Percentiles rank a stretch among this genome's conserved stretches.
Evolutionary conservation across 2,329 filamentous ascomycete genomes (phyloP).

Genomic region (Elsinoe fawcettii): DNA sequence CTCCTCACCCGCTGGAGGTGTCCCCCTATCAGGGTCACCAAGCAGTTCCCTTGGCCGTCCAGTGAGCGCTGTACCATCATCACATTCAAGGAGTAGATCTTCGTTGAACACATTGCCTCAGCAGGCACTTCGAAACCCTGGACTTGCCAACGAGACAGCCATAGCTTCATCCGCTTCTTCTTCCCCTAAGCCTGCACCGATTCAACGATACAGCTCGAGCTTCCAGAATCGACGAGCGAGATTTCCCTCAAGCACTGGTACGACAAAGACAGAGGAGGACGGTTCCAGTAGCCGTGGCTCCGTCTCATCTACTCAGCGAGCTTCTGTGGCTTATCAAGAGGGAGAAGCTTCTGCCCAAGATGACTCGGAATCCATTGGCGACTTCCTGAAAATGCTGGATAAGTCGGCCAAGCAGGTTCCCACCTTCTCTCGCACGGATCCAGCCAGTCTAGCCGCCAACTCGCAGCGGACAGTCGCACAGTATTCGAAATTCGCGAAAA

Average conservation of each 20-base stretch:
- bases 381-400: conserved; percentile 84
- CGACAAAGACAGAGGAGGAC: conserved; percentile 64
- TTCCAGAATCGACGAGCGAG: conserved; percentile 79
- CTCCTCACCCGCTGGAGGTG: conserved; percentile 62
- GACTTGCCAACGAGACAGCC: conserved; percentile 53
- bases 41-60: conserved; percentile 40
- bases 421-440: conserved; percentile 63
- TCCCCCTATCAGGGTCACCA: conserved; percentile 47
- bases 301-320: conserved; percentile 60
- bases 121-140: conserved; percentile 60
- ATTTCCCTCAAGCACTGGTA: conserved; percentile 61
- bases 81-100: conserved; percentile 59
- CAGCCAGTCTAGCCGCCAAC: conserved; percentile 43
- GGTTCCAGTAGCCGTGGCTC: conserved; percentile 72
- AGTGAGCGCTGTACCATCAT: conserved; percentile 19
- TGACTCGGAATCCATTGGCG: conserved; percentile 88
- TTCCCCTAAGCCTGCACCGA: conserved; percentile 69
- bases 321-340: conserved; percentile 70
- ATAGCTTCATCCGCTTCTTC: conserved; percentile 60
- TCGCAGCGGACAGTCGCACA: conserved; percentile 71
- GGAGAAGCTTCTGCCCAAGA: conserved; percentile 59
- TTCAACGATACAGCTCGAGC: conserved; percentile 86
- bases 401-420: conserved; percentile 75
- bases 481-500: conserved; percentile 74
- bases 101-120: conserved; percentile 70